phyloP scores from a whole-genome alignment of 2,329 filamentous ascomycete species.

The Malbranchea zuffiana region DNA sequence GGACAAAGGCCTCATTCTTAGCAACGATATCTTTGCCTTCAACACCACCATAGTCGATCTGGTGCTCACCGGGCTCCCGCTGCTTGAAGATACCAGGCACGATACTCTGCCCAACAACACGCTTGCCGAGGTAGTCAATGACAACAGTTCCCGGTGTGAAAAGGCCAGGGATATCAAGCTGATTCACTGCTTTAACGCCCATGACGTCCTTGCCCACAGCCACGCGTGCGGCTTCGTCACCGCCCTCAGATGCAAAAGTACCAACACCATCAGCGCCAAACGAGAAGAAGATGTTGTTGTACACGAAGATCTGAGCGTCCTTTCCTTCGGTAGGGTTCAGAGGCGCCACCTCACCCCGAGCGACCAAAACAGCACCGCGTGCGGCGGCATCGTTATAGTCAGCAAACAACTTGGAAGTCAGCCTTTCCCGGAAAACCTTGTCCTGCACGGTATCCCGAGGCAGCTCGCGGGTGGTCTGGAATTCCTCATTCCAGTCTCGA shows the following conservation, averaged over 20 bases:
- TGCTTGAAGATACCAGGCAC: conserved; percentile 99
- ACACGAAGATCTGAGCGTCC: conserved; percentile 96
- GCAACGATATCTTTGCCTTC: conserved; percentile 95
- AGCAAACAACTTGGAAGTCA: conserved; percentile 91
- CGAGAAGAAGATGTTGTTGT: conserved; percentile 99
- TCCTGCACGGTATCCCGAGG: conserved; percentile 91
- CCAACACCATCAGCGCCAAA: conserved; percentile 96
- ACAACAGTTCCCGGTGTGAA: conserved; percentile 95
- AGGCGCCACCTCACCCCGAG: conserved; percentile 80
- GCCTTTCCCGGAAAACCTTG: conserved; percentile 84
- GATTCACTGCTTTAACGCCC: conserved; percentile 89
- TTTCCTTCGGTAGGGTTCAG: conserved; percentile 86
- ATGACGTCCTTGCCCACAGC: conserved; percentile 94
- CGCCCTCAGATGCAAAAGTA: conserved; percentile 91
- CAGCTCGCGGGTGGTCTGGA: conserved; percentile 90
- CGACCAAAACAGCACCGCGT: conserved; percentile 81
- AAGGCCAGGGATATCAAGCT: conserved; percentile 86
- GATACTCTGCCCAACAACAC: conserved; percentile 93
- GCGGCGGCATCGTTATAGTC: conserved; percentile 96
- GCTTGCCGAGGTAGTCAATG: conserved; percentile 92
- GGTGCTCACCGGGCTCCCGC: conserved; percentile 90
- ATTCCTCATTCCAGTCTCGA: conserved; percentile 98
- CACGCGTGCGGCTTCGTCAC: conserved; percentile 88
- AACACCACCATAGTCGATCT: conserved; percentile 96
- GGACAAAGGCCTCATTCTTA: conserved; percentile 72